Percentiles rank a stretch among this genome's conserved stretches.
Conservation (phyloP, 208 protist species). For the Sergeia podlipaevii region DNA sequence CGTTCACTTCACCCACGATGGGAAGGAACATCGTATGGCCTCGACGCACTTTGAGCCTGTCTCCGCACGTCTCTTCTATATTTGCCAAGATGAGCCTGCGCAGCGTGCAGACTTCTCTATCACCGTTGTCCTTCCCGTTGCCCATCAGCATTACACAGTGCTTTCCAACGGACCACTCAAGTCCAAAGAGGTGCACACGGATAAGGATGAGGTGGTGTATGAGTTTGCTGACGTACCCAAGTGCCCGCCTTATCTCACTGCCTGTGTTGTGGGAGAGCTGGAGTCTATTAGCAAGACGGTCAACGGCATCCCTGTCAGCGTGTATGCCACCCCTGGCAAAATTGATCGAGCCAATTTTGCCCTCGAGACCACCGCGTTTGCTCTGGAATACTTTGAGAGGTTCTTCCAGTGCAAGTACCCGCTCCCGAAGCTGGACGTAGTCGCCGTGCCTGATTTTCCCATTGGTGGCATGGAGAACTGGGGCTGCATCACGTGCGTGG, state of each 20-base stretch:
- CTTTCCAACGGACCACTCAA: constrained; percentile 67
- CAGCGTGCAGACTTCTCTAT: constrained; percentile 95
- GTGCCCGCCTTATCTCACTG: constrained; percentile 97
- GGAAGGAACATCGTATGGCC: constrained; percentile 85
- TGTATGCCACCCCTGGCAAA: constrained; percentile 80
- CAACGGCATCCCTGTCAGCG: constrained; percentile 61
- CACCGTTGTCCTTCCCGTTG: constrained; percentile 67
- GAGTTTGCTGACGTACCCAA: constrained; percentile 84
- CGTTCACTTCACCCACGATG: constrained; percentile 58
- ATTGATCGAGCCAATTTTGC: constrained; percentile 63
- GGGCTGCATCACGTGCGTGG: constrained; percentile 94
- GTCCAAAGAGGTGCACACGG: constrained; percentile 26
- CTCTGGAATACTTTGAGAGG: constrained; percentile 81
- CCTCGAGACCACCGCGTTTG: constrained; percentile 66
- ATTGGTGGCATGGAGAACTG: constrained; percentile 98
- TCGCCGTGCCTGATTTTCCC: constrained; percentile 95
- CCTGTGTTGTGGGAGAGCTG: constrained; percentile 93
- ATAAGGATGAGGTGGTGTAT: constrained; percentile 25
- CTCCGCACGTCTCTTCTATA: constrained; percentile 93
- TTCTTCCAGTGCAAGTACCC: constrained; percentile 92
- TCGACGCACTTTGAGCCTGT: constrained; percentile 96
- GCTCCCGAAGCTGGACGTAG: constrained; percentile 97
- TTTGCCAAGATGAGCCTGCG: constrained; percentile 97
- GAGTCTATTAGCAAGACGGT: constrained; percentile 63
- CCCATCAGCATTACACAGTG: constrained; percentile 66